These are phyloP conservation scores for Oropetium thomaeum DNA, from an alignment of 176 grass and related monocot genomes.

Conservation along the genomic window DNA sequence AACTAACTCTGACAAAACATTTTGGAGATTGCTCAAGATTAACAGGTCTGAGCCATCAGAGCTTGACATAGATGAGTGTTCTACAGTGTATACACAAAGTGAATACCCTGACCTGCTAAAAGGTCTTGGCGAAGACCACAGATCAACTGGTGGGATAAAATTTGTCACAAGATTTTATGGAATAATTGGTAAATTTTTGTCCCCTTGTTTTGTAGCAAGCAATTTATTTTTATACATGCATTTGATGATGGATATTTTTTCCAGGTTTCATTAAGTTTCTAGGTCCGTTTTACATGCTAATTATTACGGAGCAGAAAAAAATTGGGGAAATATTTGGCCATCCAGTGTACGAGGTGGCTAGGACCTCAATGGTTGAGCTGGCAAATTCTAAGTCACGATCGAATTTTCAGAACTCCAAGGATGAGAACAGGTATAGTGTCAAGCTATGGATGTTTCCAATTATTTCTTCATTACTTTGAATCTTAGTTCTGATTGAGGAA, in stretches of 20 bases:
- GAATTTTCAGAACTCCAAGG: constrained; percentile 36
- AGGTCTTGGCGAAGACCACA: constrained; percentile 58
- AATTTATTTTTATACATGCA: background rate
- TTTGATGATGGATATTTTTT: constrained; percentile 20
- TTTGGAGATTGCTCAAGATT: constrained; percentile 78
- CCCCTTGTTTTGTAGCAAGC: background rate
- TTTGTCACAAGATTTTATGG: constrained; percentile 89
- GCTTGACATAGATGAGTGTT: constrained; percentile 70
- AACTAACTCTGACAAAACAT: constrained; percentile 54
- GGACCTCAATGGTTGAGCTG: constrained; percentile 61
- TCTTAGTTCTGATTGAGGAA: background rate
- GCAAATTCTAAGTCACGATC: constrained; percentile 51
- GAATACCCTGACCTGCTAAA: constrained; percentile 55
- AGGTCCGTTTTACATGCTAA: constrained; percentile 90
- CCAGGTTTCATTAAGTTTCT: constrained; percentile 89
- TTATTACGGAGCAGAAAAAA: constrained; percentile 72
- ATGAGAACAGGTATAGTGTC: constrained; percentile 60
- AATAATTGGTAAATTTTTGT: constrained; percentile 59
- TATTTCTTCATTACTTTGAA: constrained; percentile 10
- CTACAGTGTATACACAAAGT: constrained; percentile 55
- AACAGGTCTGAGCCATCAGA: constrained; percentile 62
- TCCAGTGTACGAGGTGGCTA: constrained; percentile 73
- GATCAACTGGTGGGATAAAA: constrained; percentile 68
- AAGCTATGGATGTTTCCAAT: background rate
- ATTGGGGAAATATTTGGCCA: constrained; percentile 87